Evolutionary conservation across 2,329 filamentous ascomycete genomes (phyloP).

Genomic region (Lachnellula occidentalis): DNA sequence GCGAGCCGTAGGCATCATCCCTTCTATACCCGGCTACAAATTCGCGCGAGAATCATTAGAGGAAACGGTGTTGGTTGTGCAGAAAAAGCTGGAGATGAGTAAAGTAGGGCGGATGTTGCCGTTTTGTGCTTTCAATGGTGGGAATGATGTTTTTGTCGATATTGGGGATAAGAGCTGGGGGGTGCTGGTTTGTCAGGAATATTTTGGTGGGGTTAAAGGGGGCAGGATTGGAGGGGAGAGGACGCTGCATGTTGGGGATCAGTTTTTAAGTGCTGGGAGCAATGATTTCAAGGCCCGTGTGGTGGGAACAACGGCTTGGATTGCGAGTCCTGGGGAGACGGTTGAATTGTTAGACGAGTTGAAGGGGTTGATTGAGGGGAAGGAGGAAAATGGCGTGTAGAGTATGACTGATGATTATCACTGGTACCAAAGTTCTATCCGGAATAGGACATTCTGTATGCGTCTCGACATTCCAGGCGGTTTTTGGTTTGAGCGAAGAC

Average conservation of each 20-base stretch:
- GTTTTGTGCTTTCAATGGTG: constrained; percentile 97
- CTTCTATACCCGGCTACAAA: constrained; percentile 54
- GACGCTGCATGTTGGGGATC: constrained; percentile 92
- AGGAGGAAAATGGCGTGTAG: background rate
- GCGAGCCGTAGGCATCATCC: constrained; percentile 74
- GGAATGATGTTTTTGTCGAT: constrained; percentile 96
- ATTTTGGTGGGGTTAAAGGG: constrained; percentile 57
- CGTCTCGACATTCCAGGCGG: too few relatives aligned
- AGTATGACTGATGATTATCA: too few relatives aligned
- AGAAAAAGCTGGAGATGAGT: constrained; percentile 84
- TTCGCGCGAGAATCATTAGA: constrained; percentile 87
- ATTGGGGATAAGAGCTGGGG: constrained; percentile 98
- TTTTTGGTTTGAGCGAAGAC: too few relatives aligned
- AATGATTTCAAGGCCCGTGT: constrained; percentile 96
- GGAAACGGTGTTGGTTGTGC: constrained; percentile 90
- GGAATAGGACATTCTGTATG: too few relatives aligned
- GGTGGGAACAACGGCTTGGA: constrained; percentile 94
- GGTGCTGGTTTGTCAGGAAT: constrained; percentile 84
- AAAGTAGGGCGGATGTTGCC: constrained; percentile 64
- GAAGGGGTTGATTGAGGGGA: constrained; percentile 39
- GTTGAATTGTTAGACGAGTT: constrained; percentile 85
- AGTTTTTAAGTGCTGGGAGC: constrained; percentile 89
- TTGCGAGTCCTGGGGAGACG: constrained; percentile 87
- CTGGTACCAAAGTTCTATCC: too few relatives aligned
- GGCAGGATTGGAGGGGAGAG: constrained; percentile 59